Evolutionary conservation across 2,329 filamentous ascomycete species (phyloP), one percentile per base, ranked within the genome.

Genomic region (Fusarium citri): DNA sequence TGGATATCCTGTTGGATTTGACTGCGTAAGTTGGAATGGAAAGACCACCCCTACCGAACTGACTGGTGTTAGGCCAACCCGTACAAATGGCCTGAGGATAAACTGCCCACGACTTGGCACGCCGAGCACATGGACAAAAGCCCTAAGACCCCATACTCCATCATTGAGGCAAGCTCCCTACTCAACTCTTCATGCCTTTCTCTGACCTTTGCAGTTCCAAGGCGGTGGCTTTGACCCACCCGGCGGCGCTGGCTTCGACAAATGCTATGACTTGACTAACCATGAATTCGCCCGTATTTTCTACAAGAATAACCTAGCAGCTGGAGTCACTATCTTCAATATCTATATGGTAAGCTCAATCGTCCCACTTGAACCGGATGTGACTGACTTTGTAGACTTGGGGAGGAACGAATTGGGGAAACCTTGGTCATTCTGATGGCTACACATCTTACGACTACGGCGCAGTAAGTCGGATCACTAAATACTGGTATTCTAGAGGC

Each of bases 361-460:
- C 2, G 2, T 22, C 16, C 3, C 2, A 3, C 1, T 1, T 2
- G 1, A 6, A 1, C 2, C 4, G 5, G 5, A 2, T 4, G 3
- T 18, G 1, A 78, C 57, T 66, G 6, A 66, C 30, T 5, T 0
- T 1, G 3, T 34, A 87, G 86, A 89, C 86, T 1, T 92, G 86
- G 69, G 93, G 93, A 16, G 93, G 92, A 8, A 94, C 92, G 0
- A 96, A 95, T 76, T 95, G 92, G 93, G 92, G 92, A 0, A 94
- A 94, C 66, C 78, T 93, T 7, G 91, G 92, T 0, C 88, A 93
- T 69, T 85, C 90, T 12, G 89, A 88, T 14, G 88, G 85, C 5
- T 90, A 90, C 64, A 89, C 86, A 0, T 86, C 84, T 0, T 87
- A 88, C 49, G 86, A 88, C 64, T 88, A 88, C 53, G 85, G 82